Conservation (phyloP, 1,139 yeast genomes). For the Suhomyces maxii region DNA sequence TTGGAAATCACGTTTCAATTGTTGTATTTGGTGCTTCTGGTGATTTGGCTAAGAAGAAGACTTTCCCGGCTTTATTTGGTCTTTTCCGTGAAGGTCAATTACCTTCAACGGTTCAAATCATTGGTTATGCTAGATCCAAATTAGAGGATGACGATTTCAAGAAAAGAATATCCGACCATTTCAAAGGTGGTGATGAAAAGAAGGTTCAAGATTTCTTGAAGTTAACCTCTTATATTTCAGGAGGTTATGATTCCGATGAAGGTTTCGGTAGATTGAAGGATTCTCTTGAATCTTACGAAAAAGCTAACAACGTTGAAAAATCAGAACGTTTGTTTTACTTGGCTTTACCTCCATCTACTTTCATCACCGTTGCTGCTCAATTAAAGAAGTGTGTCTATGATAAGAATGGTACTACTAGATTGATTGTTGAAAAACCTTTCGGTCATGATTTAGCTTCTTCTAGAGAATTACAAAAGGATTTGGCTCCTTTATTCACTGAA, state of each 20-base stretch:
- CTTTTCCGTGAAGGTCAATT: constrained; percentile 74
- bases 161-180: constrained; percentile 60
- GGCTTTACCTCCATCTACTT: constrained; percentile 93
- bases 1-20: constrained; percentile 66
- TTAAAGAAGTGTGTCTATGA: constrained; percentile 69
- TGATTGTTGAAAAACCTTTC: constrained; percentile 95
- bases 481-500: constrained; percentile 86
- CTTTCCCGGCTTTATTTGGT: constrained; percentile 80
- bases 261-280: constrained; percentile 63
- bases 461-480: constrained; percentile 68
- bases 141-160: constrained; percentile 66
- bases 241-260: constrained; percentile 76
- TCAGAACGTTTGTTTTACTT: constrained; percentile 83
- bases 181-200: constrained; percentile 51
- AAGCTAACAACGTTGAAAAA: constrained; percentile 39
- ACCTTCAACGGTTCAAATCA: constrained; percentile 67
- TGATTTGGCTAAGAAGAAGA: constrained; percentile 94
- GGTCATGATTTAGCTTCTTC: constrained; percentile 87
- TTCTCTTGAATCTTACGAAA: constrained; percentile 61
- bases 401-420: constrained; percentile 66
- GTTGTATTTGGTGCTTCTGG: constrained; percentile 97
- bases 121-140: constrained; percentile 90
- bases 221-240: constrained; percentile 67
- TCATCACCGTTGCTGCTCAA: constrained; percentile 73
- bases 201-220: constrained; percentile 65